Percentiles rank a stretch among this genome's conserved stretches.
These are phyloP conservation scores for Camelina laxa DNA, from an alignment of 345 rosid species.

Conservation along the genomic window DNA sequence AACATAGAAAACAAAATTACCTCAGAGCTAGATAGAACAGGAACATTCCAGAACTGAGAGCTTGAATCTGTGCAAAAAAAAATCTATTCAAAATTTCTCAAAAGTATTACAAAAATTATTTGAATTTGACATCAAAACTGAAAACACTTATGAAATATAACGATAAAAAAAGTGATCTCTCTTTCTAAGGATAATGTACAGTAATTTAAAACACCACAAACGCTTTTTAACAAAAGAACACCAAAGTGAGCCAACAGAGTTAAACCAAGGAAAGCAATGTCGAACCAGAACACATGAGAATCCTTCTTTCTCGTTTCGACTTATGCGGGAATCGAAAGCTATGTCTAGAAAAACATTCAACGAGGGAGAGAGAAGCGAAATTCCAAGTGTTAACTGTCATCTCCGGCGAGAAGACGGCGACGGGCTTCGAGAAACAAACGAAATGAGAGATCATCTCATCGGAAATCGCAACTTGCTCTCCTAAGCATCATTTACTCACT, in stretches of 20 bases:
- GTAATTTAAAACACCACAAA: not conserved
- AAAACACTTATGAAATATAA: not conserved
- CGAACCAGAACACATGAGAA: constrained; percentile 35
- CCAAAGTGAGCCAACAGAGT: not conserved
- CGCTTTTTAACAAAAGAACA: not conserved
- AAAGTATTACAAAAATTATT: not conserved
- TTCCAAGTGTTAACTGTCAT: not conserved
- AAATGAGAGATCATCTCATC: constrained; percentile 53
- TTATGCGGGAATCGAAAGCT: constrained; percentile 7
- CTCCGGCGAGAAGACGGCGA: constrained; percentile 21
- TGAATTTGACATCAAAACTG: not conserved
- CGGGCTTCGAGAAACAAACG: constrained; percentile 31
- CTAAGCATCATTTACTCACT: too few relatives aligned
- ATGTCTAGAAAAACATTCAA: not conserved
- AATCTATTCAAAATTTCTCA: not conserved
- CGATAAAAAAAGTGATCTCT: not conserved
- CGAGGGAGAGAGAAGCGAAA: not conserved
- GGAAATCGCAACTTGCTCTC: not conserved
- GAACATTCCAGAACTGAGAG: constrained; percentile 52
- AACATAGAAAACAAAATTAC: constrained; percentile 40
- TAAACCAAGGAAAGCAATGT: not conserved
- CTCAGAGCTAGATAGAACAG: constrained; percentile 67
- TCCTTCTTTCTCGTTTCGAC: constrained; percentile 20
- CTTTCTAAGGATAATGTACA: not conserved
- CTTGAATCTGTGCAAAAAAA: constrained; percentile 46